Evolutionary conservation across 2,329 filamentous ascomycete species (phyloP).

Genomic region (Fusarium papillatum): DNA sequence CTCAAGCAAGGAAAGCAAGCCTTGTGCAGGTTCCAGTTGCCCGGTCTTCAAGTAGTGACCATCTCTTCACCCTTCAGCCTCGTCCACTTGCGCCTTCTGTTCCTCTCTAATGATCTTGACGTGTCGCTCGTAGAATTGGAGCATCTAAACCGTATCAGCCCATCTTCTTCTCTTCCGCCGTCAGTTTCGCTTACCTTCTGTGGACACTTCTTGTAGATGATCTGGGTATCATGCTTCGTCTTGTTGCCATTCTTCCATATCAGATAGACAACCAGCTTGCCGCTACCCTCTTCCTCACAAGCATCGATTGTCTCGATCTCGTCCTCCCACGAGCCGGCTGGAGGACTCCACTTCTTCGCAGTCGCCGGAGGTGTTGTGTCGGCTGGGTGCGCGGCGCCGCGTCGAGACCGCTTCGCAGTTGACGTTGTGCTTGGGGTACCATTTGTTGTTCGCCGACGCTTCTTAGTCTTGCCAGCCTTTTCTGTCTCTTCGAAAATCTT

Average conservation of each 20-base stretch:
- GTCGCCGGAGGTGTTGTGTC: conserved; percentile 63
- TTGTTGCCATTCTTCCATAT: conserved; percentile 82
- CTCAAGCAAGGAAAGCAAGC: neutral
- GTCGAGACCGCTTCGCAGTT: conserved; percentile 59
- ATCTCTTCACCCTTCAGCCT: conserved; percentile 12
- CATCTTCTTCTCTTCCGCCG: neutral
- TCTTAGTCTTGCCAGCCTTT: conserved; percentile 66
- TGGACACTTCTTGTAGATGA: conserved; percentile 82
- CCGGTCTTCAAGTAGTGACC: neutral
- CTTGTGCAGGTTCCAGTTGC: neutral
- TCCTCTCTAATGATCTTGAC: conserved; percentile 65
- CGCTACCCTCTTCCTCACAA: conserved; percentile 74
- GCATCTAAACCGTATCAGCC: conserved; percentile 59
- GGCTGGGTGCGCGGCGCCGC: conserved; percentile 63
- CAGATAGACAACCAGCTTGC: conserved; percentile 75
- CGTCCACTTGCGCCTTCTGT: conserved; percentile 38
- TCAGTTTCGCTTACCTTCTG: conserved; percentile 71
- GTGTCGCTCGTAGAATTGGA: conserved; percentile 71
- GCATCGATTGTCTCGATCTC: conserved; percentile 79
- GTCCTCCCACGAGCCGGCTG: conserved; percentile 83
- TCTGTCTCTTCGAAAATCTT: conserved; percentile 65
- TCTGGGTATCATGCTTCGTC: conserved; percentile 77
- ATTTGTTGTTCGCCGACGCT: conserved; percentile 65
- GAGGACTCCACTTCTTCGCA: conserved; percentile 72
- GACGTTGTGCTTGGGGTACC: conserved; percentile 50